phyloP scores from a whole-genome alignment of 2,329 filamentous ascomycete genomes.

The Myriosclerotinia scirpicola region DNA sequence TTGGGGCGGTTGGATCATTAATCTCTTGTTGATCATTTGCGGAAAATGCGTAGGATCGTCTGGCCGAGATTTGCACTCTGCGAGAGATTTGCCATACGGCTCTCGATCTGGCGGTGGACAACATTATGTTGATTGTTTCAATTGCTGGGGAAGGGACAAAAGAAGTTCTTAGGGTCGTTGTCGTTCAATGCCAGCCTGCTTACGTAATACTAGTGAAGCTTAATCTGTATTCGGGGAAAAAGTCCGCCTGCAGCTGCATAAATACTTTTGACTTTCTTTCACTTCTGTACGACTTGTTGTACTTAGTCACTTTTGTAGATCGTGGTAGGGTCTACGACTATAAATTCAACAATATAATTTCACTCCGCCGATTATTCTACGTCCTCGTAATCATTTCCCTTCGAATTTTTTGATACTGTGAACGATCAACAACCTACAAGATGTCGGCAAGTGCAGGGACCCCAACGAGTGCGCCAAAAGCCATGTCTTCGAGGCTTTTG shows the following conservation, averaged over 20 bases:
- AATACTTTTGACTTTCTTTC: constrained; percentile 15
- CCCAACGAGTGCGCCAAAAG: constrained; percentile 52
- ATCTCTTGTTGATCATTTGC: constrained; percentile 51
- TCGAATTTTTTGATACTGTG: constrained; percentile 1
- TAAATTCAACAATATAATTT: constrained; percentile 1
- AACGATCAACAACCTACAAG: constrained; percentile 23
- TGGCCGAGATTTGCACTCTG: constrained; percentile 36
- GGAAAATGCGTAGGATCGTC: constrained; percentile 41
- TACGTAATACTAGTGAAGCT: constrained; percentile 20
- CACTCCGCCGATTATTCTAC: background rate
- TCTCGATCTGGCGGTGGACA: constrained; percentile 45
- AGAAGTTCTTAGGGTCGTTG: constrained; percentile 13
- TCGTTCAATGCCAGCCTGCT: constrained; percentile 12
- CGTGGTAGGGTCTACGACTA: background rate
- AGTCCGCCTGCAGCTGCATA: constrained; percentile 14
- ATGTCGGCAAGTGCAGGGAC: constrained; percentile 35
- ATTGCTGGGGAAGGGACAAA: constrained; percentile 27
- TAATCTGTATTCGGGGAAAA: constrained; percentile 18
- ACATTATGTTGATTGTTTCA: constrained; percentile 43
- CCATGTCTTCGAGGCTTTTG: constrained; percentile 82
- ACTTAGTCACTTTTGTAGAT: background rate
- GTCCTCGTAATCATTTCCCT: background rate
- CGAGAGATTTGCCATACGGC: constrained; percentile 44
- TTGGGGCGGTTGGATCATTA: constrained; percentile 47
- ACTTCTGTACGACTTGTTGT: constrained; percentile 12